Conservation (phyloP, 495 filamentous ascomycete species). For the Aspergillus ellipticus region DNA sequence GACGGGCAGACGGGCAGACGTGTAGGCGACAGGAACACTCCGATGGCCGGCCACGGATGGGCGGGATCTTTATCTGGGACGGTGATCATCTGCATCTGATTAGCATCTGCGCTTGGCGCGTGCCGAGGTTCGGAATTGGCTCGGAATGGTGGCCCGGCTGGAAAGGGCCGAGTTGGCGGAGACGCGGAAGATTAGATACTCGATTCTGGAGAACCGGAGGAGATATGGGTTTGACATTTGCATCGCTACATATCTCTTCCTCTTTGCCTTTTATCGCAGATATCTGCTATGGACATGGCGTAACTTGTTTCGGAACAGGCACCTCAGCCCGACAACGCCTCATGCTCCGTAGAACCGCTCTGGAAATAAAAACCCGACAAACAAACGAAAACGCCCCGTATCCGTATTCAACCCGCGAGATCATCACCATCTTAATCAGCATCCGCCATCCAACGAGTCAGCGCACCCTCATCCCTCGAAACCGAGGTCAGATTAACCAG, state of each 20-base stretch:
- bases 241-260: no score
- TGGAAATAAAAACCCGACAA: no score
- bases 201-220: no score
- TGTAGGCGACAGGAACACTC: not conserved
- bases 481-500: no score
- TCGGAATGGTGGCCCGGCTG: not conserved
- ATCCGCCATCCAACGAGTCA: not conserved
- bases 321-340: no score
- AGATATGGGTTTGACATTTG: no score
- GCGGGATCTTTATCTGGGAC: constrained; percentile 1
- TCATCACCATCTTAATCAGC: not conserved
- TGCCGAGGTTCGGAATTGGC: constrained; percentile 17
- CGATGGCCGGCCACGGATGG: not conserved
- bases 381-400: no score
- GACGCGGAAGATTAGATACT: constrained; percentile 1
- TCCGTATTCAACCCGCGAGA: not conserved
- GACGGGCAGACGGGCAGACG: no score
- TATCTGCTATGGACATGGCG: no score
- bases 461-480: not conserved
- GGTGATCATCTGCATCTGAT: constrained; percentile 12
- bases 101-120: constrained; percentile 9
- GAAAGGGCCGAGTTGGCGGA: not conserved
- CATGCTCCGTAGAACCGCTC: no score
- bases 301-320: no score
- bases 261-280: no score